phyloP scores from a whole-genome alignment of 768 basidiomycete species.

The Cubamyces sp. region DNA sequence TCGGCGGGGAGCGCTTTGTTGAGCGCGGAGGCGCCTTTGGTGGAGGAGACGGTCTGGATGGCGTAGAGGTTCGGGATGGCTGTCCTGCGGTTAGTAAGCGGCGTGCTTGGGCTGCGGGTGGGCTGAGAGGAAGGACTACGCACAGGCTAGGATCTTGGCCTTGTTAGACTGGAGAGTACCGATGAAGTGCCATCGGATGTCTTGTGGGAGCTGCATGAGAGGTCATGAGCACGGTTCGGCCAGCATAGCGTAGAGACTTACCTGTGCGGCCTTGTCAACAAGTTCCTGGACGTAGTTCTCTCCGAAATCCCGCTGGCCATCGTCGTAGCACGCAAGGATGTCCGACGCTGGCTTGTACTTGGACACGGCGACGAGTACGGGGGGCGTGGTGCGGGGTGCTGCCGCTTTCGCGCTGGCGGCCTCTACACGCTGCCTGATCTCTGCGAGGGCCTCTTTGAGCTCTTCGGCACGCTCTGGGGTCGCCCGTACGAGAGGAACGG shows the following conservation, averaged over 20 bases:
- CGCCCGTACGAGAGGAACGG: slow-evolving; percentile 8
- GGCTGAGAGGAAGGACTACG: slow-evolving; percentile 25
- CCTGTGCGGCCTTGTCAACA: slow-evolving; percentile 71
- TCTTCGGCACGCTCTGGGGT: slow-evolving; percentile 42
- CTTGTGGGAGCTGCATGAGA: slow-evolving; percentile 68
- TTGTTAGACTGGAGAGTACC: slow-evolving; percentile 95
- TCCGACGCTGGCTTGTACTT: slow-evolving; percentile 92
- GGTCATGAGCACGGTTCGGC: neutral
- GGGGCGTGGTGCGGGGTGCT: slow-evolving; percentile 10
- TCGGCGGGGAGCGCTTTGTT: slow-evolving; percentile 68
- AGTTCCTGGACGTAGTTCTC: slow-evolving; percentile 98
- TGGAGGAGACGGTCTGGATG: slow-evolving; percentile 84
- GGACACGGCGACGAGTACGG: slow-evolving; percentile 83
- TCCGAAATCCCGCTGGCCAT: slow-evolving; percentile 89
- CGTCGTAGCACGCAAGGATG: slow-evolving; percentile 79
- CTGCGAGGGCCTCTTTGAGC: slow-evolving; percentile 54
- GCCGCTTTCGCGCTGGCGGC: slow-evolving; percentile 36
- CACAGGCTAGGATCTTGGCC: slow-evolving; percentile 84
- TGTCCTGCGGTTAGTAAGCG: slow-evolving; percentile 36
- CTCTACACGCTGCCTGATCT: slow-evolving; percentile 54
- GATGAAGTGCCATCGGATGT: slow-evolving; percentile 97
- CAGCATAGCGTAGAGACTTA: slow-evolving; percentile 12
- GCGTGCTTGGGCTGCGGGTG: neutral
- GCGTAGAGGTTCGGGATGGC: slow-evolving; percentile 87
- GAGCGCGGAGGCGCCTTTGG: slow-evolving; percentile 78